Conservation (phyloP, 1,139 yeast species). For the Schizosaccharomyces versatilis region DNA sequence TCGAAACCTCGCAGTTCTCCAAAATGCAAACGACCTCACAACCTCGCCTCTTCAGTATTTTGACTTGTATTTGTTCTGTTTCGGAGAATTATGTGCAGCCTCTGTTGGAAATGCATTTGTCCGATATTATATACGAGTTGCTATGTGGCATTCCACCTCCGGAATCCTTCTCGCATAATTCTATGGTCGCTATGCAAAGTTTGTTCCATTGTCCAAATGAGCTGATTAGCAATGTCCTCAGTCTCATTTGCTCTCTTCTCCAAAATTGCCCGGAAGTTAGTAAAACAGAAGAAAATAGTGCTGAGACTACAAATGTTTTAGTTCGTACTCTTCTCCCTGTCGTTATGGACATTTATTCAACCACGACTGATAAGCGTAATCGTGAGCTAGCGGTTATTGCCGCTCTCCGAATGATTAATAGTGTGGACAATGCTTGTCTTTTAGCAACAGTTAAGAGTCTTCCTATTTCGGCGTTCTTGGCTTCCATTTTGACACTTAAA, state of each 20-base stretch:
- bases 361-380: constrained; percentile 48
- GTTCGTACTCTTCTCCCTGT: constrained; percentile 33
- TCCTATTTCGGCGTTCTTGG: constrained; percentile 26
- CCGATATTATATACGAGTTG: constrained; percentile 18
- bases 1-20: not conserved
- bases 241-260: not conserved
- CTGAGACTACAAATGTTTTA: constrained; percentile 21
- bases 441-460: constrained; percentile 15
- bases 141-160: constrained; percentile 19
- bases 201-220: not conserved
- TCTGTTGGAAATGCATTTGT: constrained; percentile 16
- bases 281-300: constrained; percentile 6
- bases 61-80: constrained; percentile 26
- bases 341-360: constrained; percentile 48
- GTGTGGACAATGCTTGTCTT: constrained; percentile 16
- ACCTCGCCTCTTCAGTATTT: constrained; percentile 17
- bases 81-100: constrained; percentile 16
- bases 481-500: constrained; percentile 46
- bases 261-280: not conserved
- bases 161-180: constrained; percentile 12
- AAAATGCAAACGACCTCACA: constrained; percentile 9
- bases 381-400: constrained; percentile 39
- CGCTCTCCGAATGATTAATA: constrained; percentile 30
- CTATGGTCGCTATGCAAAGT: not conserved
- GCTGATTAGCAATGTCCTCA: not conserved